These are phyloP conservation scores for Vickermania spadyakhi DNA, from an alignment of 208 protist genomes.

Conservation along the genomic window DNA sequence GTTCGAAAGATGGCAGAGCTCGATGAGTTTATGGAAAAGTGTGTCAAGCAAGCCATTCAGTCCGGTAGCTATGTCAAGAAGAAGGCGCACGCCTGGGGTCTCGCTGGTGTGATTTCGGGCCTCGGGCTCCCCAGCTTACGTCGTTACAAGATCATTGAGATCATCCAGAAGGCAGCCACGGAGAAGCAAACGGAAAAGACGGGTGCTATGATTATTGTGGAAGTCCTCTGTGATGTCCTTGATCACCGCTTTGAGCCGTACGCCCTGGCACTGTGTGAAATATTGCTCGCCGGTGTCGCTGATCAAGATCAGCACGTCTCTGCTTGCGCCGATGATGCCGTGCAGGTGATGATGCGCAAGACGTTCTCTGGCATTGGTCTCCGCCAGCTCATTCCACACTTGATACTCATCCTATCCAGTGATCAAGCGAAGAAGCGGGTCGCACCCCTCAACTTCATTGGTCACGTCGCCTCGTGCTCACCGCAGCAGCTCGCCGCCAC, in stretches of 20 bases:
- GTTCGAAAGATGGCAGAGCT: slow-evolving; percentile 61
- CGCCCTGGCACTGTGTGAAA: slow-evolving; percentile 56
- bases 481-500: slow-evolving; percentile 83
- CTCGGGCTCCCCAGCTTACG: slow-evolving; percentile 60
- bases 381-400: slow-evolving; percentile 76
- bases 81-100: slow-evolving; percentile 86
- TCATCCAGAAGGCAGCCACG: slow-evolving; percentile 40
- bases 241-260: slow-evolving; percentile 79
- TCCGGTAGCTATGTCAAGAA: slow-evolving; percentile 88
- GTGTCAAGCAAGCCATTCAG: slow-evolving; percentile 77
- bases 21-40: slow-evolving; percentile 87
- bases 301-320: slow-evolving; percentile 78
- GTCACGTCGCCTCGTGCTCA: slow-evolving; percentile 88
- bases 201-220: slow-evolving; percentile 81
- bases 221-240: slow-evolving; percentile 77
- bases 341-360: slow-evolving; percentile 59
- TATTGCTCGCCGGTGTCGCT: slow-evolving; percentile 72
- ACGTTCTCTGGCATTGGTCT: slow-evolving; percentile 76
- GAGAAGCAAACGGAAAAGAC: slow-evolving; percentile 71
- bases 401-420: slow-evolving; percentile 48
- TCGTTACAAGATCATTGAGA: slow-evolving; percentile 63
- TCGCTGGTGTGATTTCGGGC: slow-evolving; percentile 79
- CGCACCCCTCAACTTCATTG: slow-evolving; percentile 83
- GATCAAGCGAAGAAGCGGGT: slow-evolving; percentile 77
- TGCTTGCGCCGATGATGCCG: slow-evolving; percentile 83